phyloP scores from a whole-genome alignment of 2,329 filamentous ascomycete genomes.

The Lizonia empirigonia region DNA sequence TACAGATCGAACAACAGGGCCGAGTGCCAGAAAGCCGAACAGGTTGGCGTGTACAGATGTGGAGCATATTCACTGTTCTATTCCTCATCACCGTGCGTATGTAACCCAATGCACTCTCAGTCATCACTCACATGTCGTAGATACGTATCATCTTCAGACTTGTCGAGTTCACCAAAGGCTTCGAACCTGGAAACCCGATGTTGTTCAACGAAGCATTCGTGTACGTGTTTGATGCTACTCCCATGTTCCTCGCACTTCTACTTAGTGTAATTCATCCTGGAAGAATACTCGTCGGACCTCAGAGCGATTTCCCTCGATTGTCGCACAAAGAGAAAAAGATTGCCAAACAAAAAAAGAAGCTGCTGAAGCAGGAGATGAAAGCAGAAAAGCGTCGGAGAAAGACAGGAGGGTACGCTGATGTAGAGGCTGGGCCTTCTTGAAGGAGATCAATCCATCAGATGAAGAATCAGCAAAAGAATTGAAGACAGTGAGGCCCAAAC shows the following conservation, averaged over 20 bases:
- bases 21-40: background rate
- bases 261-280: slow-evolving; percentile 35
- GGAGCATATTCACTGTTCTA: slow-evolving; percentile 1
- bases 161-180: slow-evolving; percentile 59
- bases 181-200: slow-evolving; percentile 50
- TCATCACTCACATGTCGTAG: slow-evolving; percentile 46
- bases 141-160: slow-evolving; percentile 66
- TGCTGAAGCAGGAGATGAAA: slow-evolving; percentile 25
- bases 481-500: background rate
- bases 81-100: background rate
- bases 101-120: background rate
- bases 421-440: background rate
- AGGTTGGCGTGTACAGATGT: slow-evolving; percentile 2
- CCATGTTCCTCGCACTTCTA: slow-evolving; percentile 57
- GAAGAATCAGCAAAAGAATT: background rate
- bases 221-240: slow-evolving; percentile 59
- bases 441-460: background rate
- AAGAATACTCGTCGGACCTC: slow-evolving; percentile 26
- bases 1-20: background rate
- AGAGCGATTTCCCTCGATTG: slow-evolving; percentile 29
- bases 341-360: slow-evolving; percentile 30
- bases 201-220: slow-evolving; percentile 60
- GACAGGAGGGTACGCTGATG: background rate
- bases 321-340: slow-evolving; percentile 32
- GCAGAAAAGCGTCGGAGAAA: background rate